Evolutionary conservation across 2,329 filamentous ascomycete genomes (phyloP), one percentile per base, ranked within the genome.

Genomic region (Ophiosphaerella korrae): DNA sequence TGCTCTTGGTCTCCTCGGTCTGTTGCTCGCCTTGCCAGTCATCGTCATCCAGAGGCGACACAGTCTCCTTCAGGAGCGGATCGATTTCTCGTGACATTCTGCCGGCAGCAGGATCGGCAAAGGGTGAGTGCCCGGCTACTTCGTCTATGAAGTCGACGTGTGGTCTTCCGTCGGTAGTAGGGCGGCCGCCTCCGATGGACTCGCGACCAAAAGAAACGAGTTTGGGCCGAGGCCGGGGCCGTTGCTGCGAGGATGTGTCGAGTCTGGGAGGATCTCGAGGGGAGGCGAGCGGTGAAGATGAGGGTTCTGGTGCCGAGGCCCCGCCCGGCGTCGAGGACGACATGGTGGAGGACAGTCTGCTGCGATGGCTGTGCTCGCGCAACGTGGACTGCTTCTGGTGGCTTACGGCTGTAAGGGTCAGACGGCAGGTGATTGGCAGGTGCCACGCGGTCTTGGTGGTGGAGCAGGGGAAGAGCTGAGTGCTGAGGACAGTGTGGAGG

Each of bases 1-100:
- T 78, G 73, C 89, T 92, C 80, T 92, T 96, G 21, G 88, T 88
- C 53, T 83, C 80, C 64, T 91, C 78, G 13, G 76, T 74, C 55
- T 81, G 77, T 5, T 77, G 70, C 40, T 68, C 66, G 37, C 74
- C 73, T 39, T 77, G 71, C 63, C 78, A 77, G 57, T 73, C 69
- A 55, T 74, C 70, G 21, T 76, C 69, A n/a, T 57, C 66, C 18
- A 63, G 44, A 9, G 71, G 71, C 12, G 70, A 71, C 38, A 70
- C 39, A 38, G 65, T 58, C 57, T 66, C 63, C 62, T 74, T 73
- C 44, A 70, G 57, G 34, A 69, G 55, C 13, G 64, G 58, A 42
- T 71, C 66, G 31, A 61, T 55, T 38, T 75, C 71, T 34, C 62
- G 57, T 14, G 72, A 70, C 43, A 57, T 56, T 26, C 46, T 49